Base-by-base conservation (phyloP, 352 stramenopile genomes). In the Phytopythium ostracodes region DNA sequence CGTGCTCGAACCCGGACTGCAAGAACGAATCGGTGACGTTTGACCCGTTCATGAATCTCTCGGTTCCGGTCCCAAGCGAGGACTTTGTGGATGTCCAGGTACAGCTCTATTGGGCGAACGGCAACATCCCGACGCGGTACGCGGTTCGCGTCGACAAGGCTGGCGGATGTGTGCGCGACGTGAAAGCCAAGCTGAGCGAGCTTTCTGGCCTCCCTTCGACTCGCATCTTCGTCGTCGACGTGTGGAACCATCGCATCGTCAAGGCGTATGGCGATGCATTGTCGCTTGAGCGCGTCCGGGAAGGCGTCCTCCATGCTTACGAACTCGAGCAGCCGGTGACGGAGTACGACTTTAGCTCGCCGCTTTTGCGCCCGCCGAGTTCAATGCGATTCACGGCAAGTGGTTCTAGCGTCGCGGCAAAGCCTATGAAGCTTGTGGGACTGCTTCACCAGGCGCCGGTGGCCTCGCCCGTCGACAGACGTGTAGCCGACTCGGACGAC, bases 31-130 rank as follows among this genome's bases (percentile, higher is more conserved):
- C 81, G 22, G 81, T 95, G 56, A 94, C 82, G 0, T 97, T 97
- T 63, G 91, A 97, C 60, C 87, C 91, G 2, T 97, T 90, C 60
- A 92, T 96, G 84, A 94, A 69, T 61, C 68, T 97, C 6, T 96
- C 87, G 0, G 79, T 97, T 22, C 91, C 91, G 17, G 90, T 97
- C n/a, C 86, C 86, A 15, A 90, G 58, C 36, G 71, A 89, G 33
- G 84, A 91, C 29, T 78, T 59, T 9, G 56, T 84, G 8, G 62
- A 62, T 3, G 59, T 93, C 10, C 72, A 86, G 60, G 73, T 89
- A 44, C 81, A 92, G 57, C 57, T 95, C 17, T 92, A 89, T 38
- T 91, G 82, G 79, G 79, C 79, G 0, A 78, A 89, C 59, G 84
- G 84, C 2, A 53, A 72, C 35, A 89, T 92, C 24, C 86, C 86